Conservation (phyloP, 2,329 filamentous ascomycete species). For the Dactylonectria macrodidyma region DNA sequence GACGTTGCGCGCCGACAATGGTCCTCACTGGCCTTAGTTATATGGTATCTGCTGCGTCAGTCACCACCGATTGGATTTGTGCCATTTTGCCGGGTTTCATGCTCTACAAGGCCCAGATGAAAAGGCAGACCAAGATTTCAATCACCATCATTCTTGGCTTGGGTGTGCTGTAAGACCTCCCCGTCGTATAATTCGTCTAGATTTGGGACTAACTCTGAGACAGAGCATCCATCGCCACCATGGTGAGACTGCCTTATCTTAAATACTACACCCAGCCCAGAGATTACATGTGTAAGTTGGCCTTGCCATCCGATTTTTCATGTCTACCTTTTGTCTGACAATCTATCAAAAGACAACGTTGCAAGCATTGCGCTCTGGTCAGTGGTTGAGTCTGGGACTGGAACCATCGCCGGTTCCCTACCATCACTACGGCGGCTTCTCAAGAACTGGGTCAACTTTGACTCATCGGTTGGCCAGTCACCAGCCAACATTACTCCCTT, state of each 20-base stretch:
- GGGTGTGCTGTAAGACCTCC: constrained; percentile 29
- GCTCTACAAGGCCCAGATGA: constrained; percentile 38
- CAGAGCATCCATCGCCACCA: constrained; percentile 35
- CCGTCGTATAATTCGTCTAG: not conserved
- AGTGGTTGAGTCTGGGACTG: constrained; percentile 35
- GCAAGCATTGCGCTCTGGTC: constrained; percentile 34
- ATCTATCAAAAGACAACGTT: constrained; percentile 25
- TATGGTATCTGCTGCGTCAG: constrained; percentile 22
- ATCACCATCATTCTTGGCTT: constrained; percentile 33
- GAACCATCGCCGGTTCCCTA: constrained; percentile 34
- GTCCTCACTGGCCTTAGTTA: constrained; percentile 23
- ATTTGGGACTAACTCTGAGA: not conserved
- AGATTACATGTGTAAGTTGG: constrained; percentile 31
- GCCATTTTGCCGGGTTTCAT: constrained; percentile 35
- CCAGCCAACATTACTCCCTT: not conserved
- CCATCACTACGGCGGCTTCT: constrained; percentile 31
- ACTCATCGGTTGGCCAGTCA: not conserved
- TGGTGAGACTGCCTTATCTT: constrained; percentile 35
- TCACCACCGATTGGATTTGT: constrained; percentile 31
- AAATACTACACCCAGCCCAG: not conserved
- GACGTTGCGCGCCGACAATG: constrained; percentile 19
- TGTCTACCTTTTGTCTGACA: not conserved
- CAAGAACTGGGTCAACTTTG: constrained; percentile 2
- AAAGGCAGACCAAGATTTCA: constrained; percentile 32
- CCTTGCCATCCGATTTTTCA: not conserved